These are phyloP conservation scores for Macadamia integrifolia DNA, from an alignment of 164 flowering plant species.

Conservation along the genomic window DNA sequence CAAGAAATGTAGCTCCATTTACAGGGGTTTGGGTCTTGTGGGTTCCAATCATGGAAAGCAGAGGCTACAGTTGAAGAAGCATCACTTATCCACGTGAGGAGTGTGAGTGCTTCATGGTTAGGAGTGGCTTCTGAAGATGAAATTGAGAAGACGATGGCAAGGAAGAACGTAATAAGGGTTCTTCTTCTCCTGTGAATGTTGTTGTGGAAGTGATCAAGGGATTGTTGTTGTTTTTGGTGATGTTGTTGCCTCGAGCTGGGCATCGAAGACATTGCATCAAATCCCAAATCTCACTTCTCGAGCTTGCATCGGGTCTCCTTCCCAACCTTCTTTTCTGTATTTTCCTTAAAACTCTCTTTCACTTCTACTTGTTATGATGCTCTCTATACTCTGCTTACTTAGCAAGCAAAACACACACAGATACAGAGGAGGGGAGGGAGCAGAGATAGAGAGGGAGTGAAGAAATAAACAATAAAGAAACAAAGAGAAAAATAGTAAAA, in stretches of 20 bases:
- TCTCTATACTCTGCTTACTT: neutral
- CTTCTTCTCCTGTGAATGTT: no score
- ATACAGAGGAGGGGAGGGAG: no score
- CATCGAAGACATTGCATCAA: constrained; percentile 48
- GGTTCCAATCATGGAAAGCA: constrained; percentile 38
- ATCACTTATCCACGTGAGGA: constrained; percentile 48
- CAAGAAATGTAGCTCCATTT: constrained; percentile 56
- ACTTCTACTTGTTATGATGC: neutral
- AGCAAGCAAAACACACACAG: constrained; percentile 7
- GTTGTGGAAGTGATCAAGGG: neutral
- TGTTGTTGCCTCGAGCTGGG: constrained; percentile 36
- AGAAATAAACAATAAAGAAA: constrained; percentile 5
- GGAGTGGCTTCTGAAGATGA: constrained; percentile 4
- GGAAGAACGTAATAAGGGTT: constrained; percentile 6
- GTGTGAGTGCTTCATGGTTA: constrained; percentile 35
- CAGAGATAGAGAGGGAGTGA: neutral
- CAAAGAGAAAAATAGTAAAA: neutral
- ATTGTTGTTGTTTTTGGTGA: constrained; percentile 7
- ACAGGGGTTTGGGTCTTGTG: constrained; percentile 41
- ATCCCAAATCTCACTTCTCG: constrained; percentile 44
- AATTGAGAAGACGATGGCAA: constrained; percentile 8
- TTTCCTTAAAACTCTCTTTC: constrained; percentile 10
- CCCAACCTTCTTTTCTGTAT: constrained; percentile 12
- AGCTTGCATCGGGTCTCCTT: constrained; percentile 67
- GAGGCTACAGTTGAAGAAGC: constrained; percentile 10